These are phyloP conservation scores for Paramecium caudatum DNA, from an alignment of 73 alveolate genomes.

Conservation along the genomic window DNA sequence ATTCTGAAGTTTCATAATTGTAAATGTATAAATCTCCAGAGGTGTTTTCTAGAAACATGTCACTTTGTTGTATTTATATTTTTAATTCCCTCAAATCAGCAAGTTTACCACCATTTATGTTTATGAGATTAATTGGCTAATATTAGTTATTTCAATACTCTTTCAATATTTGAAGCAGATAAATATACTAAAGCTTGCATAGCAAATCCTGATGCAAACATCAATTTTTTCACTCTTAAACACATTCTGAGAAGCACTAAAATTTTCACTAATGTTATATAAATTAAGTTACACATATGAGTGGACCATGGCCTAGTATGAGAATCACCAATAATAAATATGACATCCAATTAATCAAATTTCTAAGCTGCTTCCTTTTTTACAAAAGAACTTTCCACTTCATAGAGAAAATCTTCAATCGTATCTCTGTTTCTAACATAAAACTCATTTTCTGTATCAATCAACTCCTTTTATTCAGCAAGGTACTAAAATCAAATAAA, in stretches of 20 bases:
- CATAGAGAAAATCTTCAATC: conserved; percentile 72
- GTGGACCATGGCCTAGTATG: conserved; percentile 61
- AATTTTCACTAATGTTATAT: conserved; percentile 27
- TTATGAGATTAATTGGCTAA: conserved; percentile 48
- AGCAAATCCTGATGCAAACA: conserved; percentile 75
- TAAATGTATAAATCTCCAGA: conserved; percentile 67
- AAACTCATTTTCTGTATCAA: conserved; percentile 77
- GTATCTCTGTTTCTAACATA: conserved; percentile 72
- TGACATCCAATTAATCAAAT: conserved; percentile 71
- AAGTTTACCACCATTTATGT: conserved; percentile 45
- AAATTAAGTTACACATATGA: conserved; percentile 5
- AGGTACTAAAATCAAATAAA: conserved; percentile 12
- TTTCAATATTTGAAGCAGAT: conserved; percentile 74
- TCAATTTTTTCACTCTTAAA: conserved; percentile 66
- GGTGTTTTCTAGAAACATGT: conserved; percentile 58
- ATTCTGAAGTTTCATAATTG: conserved; percentile 82
- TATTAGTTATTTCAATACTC: neutral
- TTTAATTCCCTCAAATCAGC: conserved; percentile 45
- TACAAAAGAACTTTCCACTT: conserved; percentile 72
- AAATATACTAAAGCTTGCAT: conserved; percentile 75
- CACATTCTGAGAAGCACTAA: conserved; percentile 74
- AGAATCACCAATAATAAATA: conserved; percentile 73
- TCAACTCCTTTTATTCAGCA: conserved; percentile 71
- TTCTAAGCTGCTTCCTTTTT: conserved; percentile 75
- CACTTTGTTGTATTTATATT: neutral